phyloP scores from a whole-genome alignment of 164 flowering plant genomes.

The Aristolochia contorta region DNA sequence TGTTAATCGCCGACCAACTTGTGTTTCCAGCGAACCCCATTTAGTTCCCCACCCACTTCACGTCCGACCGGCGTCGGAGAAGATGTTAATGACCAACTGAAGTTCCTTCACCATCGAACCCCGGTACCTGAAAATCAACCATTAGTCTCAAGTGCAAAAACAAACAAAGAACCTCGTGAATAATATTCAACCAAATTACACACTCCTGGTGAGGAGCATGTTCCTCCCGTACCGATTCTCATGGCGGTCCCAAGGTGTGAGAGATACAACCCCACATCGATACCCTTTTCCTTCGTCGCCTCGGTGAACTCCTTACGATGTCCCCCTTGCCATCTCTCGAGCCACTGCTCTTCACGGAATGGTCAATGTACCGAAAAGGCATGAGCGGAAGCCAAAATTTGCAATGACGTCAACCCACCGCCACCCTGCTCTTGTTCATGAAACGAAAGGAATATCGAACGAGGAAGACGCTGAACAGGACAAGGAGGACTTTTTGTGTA shows the following conservation, averaged over 20 bases:
- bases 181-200: too few species aligned
- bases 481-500: too few species aligned
- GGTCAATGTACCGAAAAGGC: slow-evolving; percentile 79
- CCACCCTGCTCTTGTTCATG: too few species aligned
- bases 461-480: too few species aligned
- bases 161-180: too few species aligned
- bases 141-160: too few species aligned
- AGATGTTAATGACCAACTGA: slow-evolving; percentile 76
- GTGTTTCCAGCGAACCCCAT: slow-evolving; percentile 65
- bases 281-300: slow-evolving; percentile 42
- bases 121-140: slow-evolving; percentile 60
- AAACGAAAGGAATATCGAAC: too few species aligned
- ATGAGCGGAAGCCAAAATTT: slow-evolving; percentile 90
- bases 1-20: slow-evolving; percentile 81
- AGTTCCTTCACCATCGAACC: slow-evolving; percentile 70
- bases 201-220: slow-evolving; percentile 44
- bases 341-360: slow-evolving; percentile 56
- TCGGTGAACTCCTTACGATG: slow-evolving; percentile 55
- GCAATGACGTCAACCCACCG: too few species aligned
- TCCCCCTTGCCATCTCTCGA: slow-evolving; percentile 83
- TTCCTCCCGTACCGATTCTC: slow-evolving; percentile 64
- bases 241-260: slow-evolving; percentile 98
- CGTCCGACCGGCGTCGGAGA: slow-evolving; percentile 85
- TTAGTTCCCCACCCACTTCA: slow-evolving; percentile 89
- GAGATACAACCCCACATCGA: slow-evolving; percentile 72